phyloP scores from a whole-genome alignment of 441 rosid species.

The Theobroma grandiflorum region DNA sequence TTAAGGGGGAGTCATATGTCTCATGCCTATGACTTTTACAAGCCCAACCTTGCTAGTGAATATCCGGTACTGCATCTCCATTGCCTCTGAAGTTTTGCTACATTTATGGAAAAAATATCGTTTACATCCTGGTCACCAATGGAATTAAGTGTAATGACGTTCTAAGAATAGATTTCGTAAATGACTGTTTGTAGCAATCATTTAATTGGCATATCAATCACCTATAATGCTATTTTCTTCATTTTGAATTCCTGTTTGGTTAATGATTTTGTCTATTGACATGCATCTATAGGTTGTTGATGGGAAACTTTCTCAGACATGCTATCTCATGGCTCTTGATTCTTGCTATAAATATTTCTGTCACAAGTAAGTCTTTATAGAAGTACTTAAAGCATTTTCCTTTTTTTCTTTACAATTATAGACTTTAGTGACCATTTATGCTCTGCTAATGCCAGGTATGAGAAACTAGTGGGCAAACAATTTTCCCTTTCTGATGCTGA shows the following conservation, averaged over 20 bases:
- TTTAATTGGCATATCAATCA: background rate
- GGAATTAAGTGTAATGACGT: background rate
- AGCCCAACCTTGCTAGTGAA: constrained; percentile 99
- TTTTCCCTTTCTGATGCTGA: constrained; percentile 83
- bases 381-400: constrained; percentile 22
- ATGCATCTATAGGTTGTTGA: constrained; percentile 83
- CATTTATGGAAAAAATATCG: background rate
- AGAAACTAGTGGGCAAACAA: constrained; percentile 81
- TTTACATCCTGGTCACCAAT: background rate
- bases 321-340: constrained; percentile 98
- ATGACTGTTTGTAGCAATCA: constrained; percentile 1
- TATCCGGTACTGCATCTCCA: constrained; percentile 73
- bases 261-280: constrained; percentile 17
- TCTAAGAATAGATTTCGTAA: background rate
- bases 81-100: constrained; percentile 24
- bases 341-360: constrained; percentile 85
- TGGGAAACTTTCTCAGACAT: constrained; percentile 98
- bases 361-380: constrained; percentile 64
- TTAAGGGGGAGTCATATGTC: constrained; percentile 94
- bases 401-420: background rate
- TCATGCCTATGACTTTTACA: constrained; percentile 98
- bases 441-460: constrained; percentile 57
- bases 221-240: background rate
- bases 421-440: background rate
- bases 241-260: background rate